These are phyloP conservation scores for Amanita molliuscula DNA, from an alignment of 768 basidiomycete species.

Conservation along the genomic window DNA sequence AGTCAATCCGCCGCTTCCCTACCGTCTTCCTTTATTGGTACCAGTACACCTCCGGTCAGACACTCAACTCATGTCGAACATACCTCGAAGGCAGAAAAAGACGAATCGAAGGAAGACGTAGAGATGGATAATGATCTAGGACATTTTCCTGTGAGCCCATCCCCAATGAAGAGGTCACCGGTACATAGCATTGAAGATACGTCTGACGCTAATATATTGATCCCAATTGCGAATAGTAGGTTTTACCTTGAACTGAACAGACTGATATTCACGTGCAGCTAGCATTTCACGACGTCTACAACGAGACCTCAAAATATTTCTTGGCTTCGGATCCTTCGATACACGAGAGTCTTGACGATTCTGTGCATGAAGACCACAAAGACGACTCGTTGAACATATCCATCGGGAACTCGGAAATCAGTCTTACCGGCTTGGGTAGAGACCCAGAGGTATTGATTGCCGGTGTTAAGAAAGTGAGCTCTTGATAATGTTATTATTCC, in stretches of 20 bases:
- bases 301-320: neutral
- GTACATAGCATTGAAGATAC: neutral
- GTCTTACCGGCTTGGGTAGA: constrained; percentile 9
- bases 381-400: constrained; percentile 15
- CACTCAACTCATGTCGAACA: constrained; percentile 26
- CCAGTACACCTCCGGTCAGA: constrained; percentile 27
- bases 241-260: neutral
- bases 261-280: neutral
- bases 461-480: constrained; percentile 1
- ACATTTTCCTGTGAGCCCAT: constrained; percentile 25
- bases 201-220: constrained; percentile 9
- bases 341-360: constrained; percentile 11
- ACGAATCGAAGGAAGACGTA: constrained; percentile 17
- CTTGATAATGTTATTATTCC: neutral
- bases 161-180: constrained; percentile 21
- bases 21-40: constrained; percentile 17
- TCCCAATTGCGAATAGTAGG: constrained; percentile 20
- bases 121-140: constrained; percentile 17
- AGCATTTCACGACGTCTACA: neutral
- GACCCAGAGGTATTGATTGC: constrained; percentile 7
- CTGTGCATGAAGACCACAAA: constrained; percentile 8
- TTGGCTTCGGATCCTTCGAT: constrained; percentile 15
- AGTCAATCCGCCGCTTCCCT: constrained; percentile 25
- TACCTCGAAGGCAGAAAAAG: constrained; percentile 17
- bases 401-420: constrained; percentile 16